Base-by-base conservation (phyloP, 2,329 filamentous ascomycete genomes). In the Colletotrichum agaves region DNA sequence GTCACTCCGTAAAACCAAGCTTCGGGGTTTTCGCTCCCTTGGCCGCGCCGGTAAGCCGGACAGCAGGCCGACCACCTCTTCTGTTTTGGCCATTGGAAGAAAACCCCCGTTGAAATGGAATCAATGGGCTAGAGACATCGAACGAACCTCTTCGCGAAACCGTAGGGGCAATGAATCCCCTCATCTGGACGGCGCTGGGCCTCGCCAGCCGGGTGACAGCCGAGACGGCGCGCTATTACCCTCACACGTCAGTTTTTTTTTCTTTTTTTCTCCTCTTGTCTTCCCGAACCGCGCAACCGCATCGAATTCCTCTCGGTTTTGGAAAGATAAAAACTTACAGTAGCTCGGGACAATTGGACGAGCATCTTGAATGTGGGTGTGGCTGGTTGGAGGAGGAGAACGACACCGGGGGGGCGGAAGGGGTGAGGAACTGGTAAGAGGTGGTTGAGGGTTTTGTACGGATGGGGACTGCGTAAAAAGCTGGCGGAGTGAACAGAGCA, bases 71-170 rank as follows among this genome's bases (percentile, higher is more conserved):
- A 47, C 52, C 13, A 27, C 33, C 50, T 23, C 19, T 27, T 27
- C 8, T 27, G 27, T 2, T 27, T 27, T 27, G 5, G 27, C 27
- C 27, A 27, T 27, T 7, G 27, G 27, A 27, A 27, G 27, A 27
- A 7, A 7, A 27, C 6, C 27, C 27, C 5, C 27, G 8, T 27
- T 27, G 27, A 27, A 27, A 27, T 2, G 27, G 8, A 27, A 27
- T 27, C 5, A 27, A 8, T 27, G 6, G 27, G 27, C 27, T 23
- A 47, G 23, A 41, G 27, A 21, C 27, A 47, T 46, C 21, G 47
- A 55, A 57, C 87, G 80, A 85, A 89, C 87, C 87, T 85, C 86
- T 84, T 78, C 87, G 84, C 71, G 86, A 86, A 73, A 88, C 83
- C 60, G 87, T 88, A 70, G 87, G 87, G 75, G 84, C 85, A 75